Base-by-base conservation (phyloP, 192 early-diverging fungal genomes). In the Coemansia sp. region DNA sequence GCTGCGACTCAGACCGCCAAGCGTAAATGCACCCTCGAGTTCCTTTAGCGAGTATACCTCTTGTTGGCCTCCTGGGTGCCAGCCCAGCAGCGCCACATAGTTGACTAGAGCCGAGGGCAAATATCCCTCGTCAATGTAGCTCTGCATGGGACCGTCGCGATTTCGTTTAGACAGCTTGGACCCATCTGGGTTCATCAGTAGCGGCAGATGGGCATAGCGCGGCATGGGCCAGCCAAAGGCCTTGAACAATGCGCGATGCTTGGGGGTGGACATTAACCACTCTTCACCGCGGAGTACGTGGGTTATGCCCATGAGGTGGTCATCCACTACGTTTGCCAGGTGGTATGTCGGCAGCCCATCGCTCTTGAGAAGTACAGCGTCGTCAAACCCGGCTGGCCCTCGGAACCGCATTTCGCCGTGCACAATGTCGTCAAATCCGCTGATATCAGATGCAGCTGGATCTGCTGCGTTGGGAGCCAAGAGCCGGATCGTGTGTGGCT, bases 301-400 rank as follows among this genome's bases (percentile, higher is more conserved):
- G 2, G 94, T 94, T 50, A 98, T 92, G 11, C 84, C 84, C 96
- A 98, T 98, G 9, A 88, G 51, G 59, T 93, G 88, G 69, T 98
- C 96, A 72, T 98, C 96, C 1, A 96, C 91, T 1, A 98, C 96
- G 69, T 95, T 95, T 1, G 96, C 96, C 40, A 98, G 83, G 67
- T 98, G 96, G 71, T 98, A 98, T 0, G 96, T 98, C 6, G 96
- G 93, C 61, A 86, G 86, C 3, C 96, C 96, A 70, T 96, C 94
- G 66, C 92, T 93, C 70, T 98, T 98, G 50, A 98, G 79, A 13
- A 98, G 66, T 53, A 98, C 89, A 9, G 89, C 86, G 81, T 98
- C 96, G 59, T 98, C 96, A 27, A 98, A 83, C 7, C 85, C 84
- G 40, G 84, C 85, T 60, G 92, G 88, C 0, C 74, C 63, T n/a